Evolutionary conservation across 768 basidiomycete species (phyloP).

Genomic region (Hericium alpestre): DNA sequence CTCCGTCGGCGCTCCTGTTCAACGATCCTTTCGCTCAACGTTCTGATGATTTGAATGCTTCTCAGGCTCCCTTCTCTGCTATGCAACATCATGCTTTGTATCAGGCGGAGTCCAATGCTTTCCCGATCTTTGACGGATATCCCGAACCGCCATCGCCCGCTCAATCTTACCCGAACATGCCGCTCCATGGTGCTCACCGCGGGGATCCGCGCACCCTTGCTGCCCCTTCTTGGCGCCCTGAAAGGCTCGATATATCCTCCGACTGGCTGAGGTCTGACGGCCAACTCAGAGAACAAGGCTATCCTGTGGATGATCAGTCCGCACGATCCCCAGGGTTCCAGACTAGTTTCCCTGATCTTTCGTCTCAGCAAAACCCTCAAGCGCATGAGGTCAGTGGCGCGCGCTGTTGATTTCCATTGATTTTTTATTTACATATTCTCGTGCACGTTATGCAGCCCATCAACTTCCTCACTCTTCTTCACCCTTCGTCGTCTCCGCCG

Average conservation of each 20-base stretch:
- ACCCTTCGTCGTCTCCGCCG: conserved; percentile 77
- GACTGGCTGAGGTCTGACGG: conserved; percentile 38
- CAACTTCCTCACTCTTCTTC: conserved; percentile 78
- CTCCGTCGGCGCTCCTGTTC: conserved; percentile 30
- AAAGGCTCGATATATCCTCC: conserved; percentile 19
- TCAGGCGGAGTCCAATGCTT: conserved; percentile 14
- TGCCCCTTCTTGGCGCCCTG: conserved; percentile 9
- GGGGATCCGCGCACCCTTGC: conserved; percentile 22
- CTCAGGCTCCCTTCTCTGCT: conserved; percentile 6
- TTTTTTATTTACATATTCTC: neutral
- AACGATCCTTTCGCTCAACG: conserved; percentile 31
- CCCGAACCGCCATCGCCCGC: conserved; percentile 31
- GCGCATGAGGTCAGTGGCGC: conserved; percentile 39
- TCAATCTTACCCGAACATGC: conserved; percentile 24
- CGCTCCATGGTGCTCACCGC: conserved; percentile 23
- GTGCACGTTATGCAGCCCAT: conserved; percentile 48
- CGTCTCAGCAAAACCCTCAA: conserved; percentile 12
- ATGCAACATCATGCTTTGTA: conserved; percentile 3
- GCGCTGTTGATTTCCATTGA: neutral
- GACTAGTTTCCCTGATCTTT: conserved; percentile 6
- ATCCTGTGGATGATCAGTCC: conserved; percentile 15
- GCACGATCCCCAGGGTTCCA: conserved; percentile 7
- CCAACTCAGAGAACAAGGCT: conserved; percentile 16
- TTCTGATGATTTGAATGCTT: conserved; percentile 15
- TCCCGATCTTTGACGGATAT: conserved; percentile 46